Evolutionary conservation across 768 basidiomycete species (phyloP).

Genomic region (Hygrophoropsis aurantiaca): DNA sequence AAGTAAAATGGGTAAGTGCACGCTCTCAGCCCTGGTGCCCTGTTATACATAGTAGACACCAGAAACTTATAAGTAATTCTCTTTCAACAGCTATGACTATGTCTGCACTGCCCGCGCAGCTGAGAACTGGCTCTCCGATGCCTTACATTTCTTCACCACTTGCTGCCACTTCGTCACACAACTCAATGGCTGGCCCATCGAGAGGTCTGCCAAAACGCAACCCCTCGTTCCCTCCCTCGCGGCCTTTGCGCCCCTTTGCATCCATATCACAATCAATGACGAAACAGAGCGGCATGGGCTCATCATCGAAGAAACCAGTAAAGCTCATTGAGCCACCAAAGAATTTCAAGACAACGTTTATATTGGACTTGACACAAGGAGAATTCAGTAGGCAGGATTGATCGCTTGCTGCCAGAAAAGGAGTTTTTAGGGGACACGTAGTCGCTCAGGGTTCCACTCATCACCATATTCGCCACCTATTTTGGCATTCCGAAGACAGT

Average conservation of each 20-base stretch:
- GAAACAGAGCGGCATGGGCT: conserved; percentile 1
- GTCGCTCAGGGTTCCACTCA: neutral
- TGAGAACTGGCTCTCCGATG: conserved; percentile 26
- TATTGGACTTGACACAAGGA: conserved; percentile 79
- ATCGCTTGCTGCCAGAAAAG: conserved; percentile 6
- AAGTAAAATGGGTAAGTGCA: conserved; percentile 39
- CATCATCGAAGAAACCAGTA: conserved; percentile 46
- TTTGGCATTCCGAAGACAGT: neutral
- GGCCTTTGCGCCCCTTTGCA: conserved; percentile 77
- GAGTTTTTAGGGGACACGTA: neutral
- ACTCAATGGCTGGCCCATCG: conserved; percentile 29
- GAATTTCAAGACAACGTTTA: conserved; percentile 66
- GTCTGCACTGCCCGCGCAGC: conserved; percentile 30
- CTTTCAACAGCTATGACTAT: conserved; percentile 43
- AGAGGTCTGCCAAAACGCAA: conserved; percentile 40
- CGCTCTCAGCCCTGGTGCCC: neutral
- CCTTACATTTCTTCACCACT: conserved; percentile 65
- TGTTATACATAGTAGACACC: conserved; percentile 1
- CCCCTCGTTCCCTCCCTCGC: conserved; percentile 66
- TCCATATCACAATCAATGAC: conserved; percentile 44
- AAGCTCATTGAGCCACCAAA: conserved; percentile 82
- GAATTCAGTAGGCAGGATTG: conserved; percentile 74
- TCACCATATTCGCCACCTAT: neutral
- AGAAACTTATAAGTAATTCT: conserved; percentile 6
- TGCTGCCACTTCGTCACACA: conserved; percentile 42